phyloP scores from a whole-genome alignment of 257 asterid species.

The Jacaranda copaia region DNA sequence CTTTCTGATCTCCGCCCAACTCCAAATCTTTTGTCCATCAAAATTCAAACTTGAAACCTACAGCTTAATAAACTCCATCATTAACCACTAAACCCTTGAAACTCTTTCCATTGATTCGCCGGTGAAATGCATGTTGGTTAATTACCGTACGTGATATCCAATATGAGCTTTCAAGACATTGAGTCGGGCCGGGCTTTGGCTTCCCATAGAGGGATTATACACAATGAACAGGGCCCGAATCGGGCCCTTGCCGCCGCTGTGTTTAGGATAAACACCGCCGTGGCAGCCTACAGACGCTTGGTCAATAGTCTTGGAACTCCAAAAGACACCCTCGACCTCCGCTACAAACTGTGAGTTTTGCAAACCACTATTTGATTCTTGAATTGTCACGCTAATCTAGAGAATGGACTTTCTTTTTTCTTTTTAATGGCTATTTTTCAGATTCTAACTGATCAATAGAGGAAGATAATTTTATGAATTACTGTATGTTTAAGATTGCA shows the following conservation, averaged over 20 bases:
- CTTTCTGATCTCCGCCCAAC: constrained; percentile 29
- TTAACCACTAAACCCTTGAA: not conserved
- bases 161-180: constrained; percentile 65
- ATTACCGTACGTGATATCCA: not conserved
- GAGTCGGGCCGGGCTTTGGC: constrained; percentile 48
- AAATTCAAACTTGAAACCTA: not conserved
- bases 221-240: constrained; percentile 44
- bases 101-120: not conserved
- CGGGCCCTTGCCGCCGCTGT: constrained; percentile 54
- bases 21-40: not conserved
- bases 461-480: not conserved
- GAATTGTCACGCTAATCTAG: not conserved
- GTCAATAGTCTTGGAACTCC: constrained; percentile 55
- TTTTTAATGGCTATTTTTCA: not conserved
- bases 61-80: not conserved
- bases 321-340: constrained; percentile 55
- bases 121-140: not conserved
- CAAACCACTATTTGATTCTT: not conserved
- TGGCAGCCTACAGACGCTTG: constrained; percentile 50
- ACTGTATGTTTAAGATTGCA: constrained; percentile 17
- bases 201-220: constrained; percentile 21
- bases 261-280: constrained; percentile 57
- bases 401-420: not conserved
- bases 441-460: not conserved
- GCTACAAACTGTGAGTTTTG: constrained; percentile 52